Percentiles rank a stretch among this genome's conserved stretches.
These are phyloP conservation scores for Fomitopsis palustris DNA, from an alignment of 1,284 basidiomycete species.

Conservation along the genomic window DNA sequence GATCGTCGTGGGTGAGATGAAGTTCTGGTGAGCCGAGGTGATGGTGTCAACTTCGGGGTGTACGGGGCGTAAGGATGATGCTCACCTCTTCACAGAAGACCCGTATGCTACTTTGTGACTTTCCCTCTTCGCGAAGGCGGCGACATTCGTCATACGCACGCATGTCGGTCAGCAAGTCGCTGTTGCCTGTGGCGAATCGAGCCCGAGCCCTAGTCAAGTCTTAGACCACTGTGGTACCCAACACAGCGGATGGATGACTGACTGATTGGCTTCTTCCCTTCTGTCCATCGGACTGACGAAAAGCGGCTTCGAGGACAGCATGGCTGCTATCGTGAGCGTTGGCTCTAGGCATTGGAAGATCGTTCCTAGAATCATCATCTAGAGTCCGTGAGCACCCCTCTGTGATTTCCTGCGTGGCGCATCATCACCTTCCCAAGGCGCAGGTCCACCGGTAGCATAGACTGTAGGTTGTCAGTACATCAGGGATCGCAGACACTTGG, in stretches of 20 bases:
- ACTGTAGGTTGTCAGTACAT: constrained; percentile 36
- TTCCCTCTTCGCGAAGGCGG: constrained; percentile 47
- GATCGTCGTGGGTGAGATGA: constrained; percentile 73
- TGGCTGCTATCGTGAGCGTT: constrained; percentile 79
- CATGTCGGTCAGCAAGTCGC: constrained; percentile 84
- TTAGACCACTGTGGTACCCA: background rate
- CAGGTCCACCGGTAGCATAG: constrained; percentile 86
- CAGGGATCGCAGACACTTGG: background rate
- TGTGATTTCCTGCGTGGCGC: background rate
- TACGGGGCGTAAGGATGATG: background rate
- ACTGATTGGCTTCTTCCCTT: constrained; percentile 77
- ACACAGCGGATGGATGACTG: constrained; percentile 17
- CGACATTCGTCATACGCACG: constrained; percentile 73
- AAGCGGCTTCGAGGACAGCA: constrained; percentile 83
- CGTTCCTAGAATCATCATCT: constrained; percentile 85
- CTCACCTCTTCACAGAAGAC: constrained; percentile 77
- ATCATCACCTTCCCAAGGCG: constrained; percentile 73
- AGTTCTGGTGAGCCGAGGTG: constrained; percentile 51
- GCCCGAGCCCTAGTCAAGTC: constrained; percentile 55
- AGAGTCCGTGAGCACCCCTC: background rate
- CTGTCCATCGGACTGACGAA: constrained; percentile 82
- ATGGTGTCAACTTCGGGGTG: background rate
- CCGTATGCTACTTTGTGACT: constrained; percentile 45
- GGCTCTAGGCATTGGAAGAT: constrained; percentile 79
- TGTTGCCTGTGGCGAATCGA: constrained; percentile 69